Percentiles rank a stretch among this genome's conserved stretches.
Conservation (phyloP, 1,139 yeast species). For the Petasospora rhodanensis region DNA sequence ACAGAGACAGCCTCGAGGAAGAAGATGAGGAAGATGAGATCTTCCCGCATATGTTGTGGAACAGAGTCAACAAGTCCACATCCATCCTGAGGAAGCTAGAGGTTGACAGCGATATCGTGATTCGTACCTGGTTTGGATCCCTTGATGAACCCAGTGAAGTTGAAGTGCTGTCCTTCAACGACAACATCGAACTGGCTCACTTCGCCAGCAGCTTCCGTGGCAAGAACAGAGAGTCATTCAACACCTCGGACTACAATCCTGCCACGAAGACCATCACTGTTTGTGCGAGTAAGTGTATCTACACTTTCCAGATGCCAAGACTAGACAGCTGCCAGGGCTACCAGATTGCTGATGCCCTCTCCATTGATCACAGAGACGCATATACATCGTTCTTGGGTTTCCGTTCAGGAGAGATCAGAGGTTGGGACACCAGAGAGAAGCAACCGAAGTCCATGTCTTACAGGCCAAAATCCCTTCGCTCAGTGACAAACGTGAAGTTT, state of each 20-base stretch:
- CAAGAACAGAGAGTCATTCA: constrained; percentile 7
- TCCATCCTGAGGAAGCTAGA: constrained; percentile 15
- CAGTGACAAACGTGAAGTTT: constrained; percentile 13
- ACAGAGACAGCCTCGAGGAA: neutral
- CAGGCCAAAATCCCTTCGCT: constrained; percentile 4
- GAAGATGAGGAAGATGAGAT: neutral
- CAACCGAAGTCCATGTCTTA: neutral
- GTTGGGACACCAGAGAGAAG: constrained; percentile 17
- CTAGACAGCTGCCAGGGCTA: neutral
- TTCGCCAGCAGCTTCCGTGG: too few relatives aligned
- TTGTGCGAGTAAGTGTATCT: constrained; percentile 5
- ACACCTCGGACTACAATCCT: constrained; percentile 8
- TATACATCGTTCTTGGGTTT: constrained; percentile 13
- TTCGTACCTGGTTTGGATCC: constrained; percentile 20
- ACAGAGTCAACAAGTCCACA: constrained; percentile 11
- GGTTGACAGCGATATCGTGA: constrained; percentile 1
- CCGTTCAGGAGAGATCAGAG: constrained; percentile 16
- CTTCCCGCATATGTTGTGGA: constrained; percentile 6
- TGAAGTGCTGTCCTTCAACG: constrained; percentile 3
- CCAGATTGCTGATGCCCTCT: constrained; percentile 11
- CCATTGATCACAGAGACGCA: constrained; percentile 7
- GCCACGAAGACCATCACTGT: constrained; percentile 1
- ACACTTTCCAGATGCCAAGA: neutral
- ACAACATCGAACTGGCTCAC: constrained; percentile 9
- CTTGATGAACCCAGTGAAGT: constrained; percentile 19